These are phyloP conservation scores for Sporothrix brasiliensis DNA, from an alignment of 2,329 filamentous ascomycete genomes.

Conservation along the genomic window DNA sequence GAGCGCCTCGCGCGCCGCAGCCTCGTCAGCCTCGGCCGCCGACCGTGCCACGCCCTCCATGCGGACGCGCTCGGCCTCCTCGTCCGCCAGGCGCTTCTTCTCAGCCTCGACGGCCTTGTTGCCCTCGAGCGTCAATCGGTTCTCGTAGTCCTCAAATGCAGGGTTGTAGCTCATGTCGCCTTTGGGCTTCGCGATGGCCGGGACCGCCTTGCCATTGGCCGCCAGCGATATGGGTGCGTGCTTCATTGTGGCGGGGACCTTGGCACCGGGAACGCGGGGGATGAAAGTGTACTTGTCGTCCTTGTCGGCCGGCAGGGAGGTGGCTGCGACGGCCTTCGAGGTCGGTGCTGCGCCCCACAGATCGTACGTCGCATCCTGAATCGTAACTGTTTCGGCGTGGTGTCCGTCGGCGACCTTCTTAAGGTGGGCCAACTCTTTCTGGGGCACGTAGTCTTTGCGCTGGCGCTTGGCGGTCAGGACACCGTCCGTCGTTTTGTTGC, in stretches of 20 bases:
- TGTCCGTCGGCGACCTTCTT: conserved; percentile 77
- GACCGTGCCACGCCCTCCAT: conserved; percentile 69
- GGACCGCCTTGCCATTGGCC: conserved; percentile 77
- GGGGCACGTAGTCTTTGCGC: conserved; percentile 76
- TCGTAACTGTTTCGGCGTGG: conserved; percentile 56
- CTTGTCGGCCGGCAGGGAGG: conserved; percentile 43
- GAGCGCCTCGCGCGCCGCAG: conserved; percentile 65
- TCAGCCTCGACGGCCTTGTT: conserved; percentile 79
- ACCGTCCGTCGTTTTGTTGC: conserved; percentile 68
- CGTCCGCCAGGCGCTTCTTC: conserved; percentile 68
- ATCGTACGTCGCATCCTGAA: conserved; percentile 72
- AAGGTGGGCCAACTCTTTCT: conserved; percentile 80
- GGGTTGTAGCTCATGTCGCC: conserved; percentile 94
- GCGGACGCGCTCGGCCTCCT: conserved; percentile 67
- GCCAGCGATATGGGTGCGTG: conserved; percentile 78
- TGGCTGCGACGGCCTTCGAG: conserved; percentile 38
- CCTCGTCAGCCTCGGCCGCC: conserved; percentile 73
- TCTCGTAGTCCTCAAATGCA: conserved; percentile 80
- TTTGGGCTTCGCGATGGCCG: conserved; percentile 75
- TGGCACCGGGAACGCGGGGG: conserved; percentile 65
- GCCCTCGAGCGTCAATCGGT: conserved; percentile 72
- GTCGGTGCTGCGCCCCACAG: conserved; percentile 63
- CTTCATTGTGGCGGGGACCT: conserved; percentile 74
- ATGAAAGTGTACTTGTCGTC: conserved; percentile 66
- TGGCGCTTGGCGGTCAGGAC: conserved; percentile 73